These are phyloP conservation scores for Ophiosphaerella narmari DNA, from an alignment of 2,329 filamentous ascomycete species.

Conservation along the genomic window DNA sequence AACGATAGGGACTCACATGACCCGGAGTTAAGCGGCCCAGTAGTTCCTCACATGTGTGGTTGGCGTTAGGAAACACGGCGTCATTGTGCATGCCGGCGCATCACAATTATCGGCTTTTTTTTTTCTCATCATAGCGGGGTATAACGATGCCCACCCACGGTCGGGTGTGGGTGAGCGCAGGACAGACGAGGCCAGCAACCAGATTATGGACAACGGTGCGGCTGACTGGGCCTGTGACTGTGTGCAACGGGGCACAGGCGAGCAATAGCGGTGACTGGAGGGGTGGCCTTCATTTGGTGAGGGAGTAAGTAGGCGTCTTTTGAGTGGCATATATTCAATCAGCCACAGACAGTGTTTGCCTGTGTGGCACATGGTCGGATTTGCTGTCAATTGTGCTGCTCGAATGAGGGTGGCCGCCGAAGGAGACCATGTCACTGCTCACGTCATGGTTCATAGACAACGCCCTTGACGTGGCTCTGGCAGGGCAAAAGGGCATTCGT, in stretches of 20 bases:
- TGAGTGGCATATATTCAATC: background rate
- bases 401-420: background rate
- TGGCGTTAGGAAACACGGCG: slow-evolving; percentile 11
- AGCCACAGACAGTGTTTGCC: too few relatives aligned
- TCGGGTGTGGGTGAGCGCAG: too few relatives aligned
- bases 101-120: slow-evolving; percentile 13
- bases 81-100: slow-evolving; percentile 37
- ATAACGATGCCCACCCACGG: background rate
- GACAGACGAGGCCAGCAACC: background rate
- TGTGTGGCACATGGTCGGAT: background rate
- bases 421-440: too few relatives aligned
- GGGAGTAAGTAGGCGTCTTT: slow-evolving; percentile 1
- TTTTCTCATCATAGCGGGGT: slow-evolving; percentile 9
- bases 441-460: too few relatives aligned
- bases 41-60: slow-evolving; percentile 20
- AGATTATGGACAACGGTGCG: too few relatives aligned
- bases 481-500: background rate
- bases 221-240: background rate
- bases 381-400: slow-evolving; percentile 7
- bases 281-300: slow-evolving; percentile 17
- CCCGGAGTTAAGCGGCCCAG: slow-evolving; percentile 31
- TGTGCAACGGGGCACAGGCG: slow-evolving; percentile 11
- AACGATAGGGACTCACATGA: slow-evolving; percentile 24
- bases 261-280: background rate
- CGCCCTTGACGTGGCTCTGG: too few relatives aligned